Base-by-base conservation (phyloP, 495 filamentous ascomycete species). In the Penicillium soppii region DNA sequence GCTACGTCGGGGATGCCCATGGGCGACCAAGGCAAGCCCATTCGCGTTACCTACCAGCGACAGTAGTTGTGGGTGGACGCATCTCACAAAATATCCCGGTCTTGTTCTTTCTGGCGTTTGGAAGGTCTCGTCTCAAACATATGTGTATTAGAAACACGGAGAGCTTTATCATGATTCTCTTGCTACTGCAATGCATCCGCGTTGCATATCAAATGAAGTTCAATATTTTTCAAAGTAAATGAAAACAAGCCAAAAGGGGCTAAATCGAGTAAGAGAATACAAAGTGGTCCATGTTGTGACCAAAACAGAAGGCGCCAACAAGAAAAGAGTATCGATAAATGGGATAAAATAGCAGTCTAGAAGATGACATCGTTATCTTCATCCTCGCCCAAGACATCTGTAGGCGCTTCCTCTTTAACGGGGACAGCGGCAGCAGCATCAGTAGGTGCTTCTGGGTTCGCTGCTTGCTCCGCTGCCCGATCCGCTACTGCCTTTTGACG, bases 341-440 rank as follows among this genome's bases (percentile, higher is more conserved):
- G 58, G 48, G 48, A 29, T 30, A 22, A 38, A 40, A 40, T 7
- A 40, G 19, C 33, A 59, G 39, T 37, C 68, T 83, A 97, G 70
- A 98, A 98, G 58, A 98, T 98, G 52, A 97, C 85, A 70, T 98
- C 94, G 56, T 89, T 83, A 63, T 98, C 94, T 53, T 95, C 92
- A 52, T 88, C 82, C 41, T 91, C 89, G 6, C 86, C 88, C 12
- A 98, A 71, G 15, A 97, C 69, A 66, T 97, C 89, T 12, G 76
- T 68, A 26, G 71, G 75, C 9, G 73, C 73, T 5, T 69, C 54
- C 36, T 78, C 73, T 35, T 73, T 12, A 9, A n/a, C 16, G 1
- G 12, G 10, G 1, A 12, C 3, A 5, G 20, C 29, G 10, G 27
- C 69, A 21, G 69, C 79, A 58, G 56, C 50, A n/a, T n/a, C n/a